Evolutionary conservation across 441 rosid genomes (phyloP).

Genomic region (Erysimum cheiri): DNA sequence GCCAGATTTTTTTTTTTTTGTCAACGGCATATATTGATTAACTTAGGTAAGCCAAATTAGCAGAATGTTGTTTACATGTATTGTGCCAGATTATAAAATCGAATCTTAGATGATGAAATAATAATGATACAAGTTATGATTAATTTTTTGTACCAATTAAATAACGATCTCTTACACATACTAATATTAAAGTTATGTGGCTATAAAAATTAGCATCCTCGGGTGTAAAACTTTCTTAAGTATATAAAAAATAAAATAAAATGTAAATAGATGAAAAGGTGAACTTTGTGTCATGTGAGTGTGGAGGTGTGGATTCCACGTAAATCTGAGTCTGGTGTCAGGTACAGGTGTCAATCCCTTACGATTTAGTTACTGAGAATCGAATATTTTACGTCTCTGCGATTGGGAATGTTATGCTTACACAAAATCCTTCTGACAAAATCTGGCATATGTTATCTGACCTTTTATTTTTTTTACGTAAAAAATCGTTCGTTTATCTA

Average conservation of each 20-base stretch:
- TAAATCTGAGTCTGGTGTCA: conserved; percentile 1
- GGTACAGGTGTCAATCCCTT: conserved; percentile 32
- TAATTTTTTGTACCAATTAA: neutral
- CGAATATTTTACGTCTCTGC: conserved; percentile 42
- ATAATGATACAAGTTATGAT: neutral
- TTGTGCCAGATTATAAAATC: too few species aligned
- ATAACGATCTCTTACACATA: conserved; percentile 1
- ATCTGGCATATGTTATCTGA: conserved; percentile 27
- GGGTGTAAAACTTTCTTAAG: conserved; percentile 9
- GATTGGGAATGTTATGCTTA: conserved; percentile 36
- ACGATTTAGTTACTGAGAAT: conserved; percentile 24
- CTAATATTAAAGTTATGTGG: conserved; percentile 26
- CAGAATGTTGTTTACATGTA: too few species aligned
- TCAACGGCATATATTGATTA: too few species aligned
- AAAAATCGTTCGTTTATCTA: conserved; percentile 13
- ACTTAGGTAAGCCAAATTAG: too few species aligned
- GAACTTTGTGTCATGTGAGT: conserved; percentile 28
- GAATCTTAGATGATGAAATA: neutral
- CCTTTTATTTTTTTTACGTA: conserved; percentile 18
- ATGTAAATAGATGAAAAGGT: conserved; percentile 24
- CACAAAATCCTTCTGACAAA: conserved; percentile 39
- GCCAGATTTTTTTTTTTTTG: too few species aligned
- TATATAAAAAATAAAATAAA: neutral
- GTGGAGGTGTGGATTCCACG: conserved; percentile 37
- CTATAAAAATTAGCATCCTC: conserved; percentile 1